A percentile compares a stretch with the other conserved stretches of the same genome.
Conservation (phyloP, 306 rosid species). For the Lathyrus oleraceus region DNA sequence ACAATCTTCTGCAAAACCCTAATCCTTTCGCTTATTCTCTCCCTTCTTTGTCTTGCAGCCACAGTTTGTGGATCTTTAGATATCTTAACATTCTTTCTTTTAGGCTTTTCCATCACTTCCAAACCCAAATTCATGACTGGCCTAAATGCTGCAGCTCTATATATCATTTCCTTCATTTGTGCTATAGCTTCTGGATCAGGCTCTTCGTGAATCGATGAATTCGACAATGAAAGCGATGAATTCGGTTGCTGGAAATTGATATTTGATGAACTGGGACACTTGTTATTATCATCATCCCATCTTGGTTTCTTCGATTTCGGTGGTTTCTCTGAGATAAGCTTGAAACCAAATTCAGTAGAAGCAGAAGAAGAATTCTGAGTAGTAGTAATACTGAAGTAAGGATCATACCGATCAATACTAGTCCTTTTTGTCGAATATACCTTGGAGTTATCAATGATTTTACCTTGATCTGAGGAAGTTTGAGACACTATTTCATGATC, state of each 20-base stretch:
- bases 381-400: constrained; percentile 42
- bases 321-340: constrained; percentile 55
- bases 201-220: constrained; percentile 55
- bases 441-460: constrained; percentile 29
- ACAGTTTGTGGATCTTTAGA: constrained; percentile 96
- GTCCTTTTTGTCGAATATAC: constrained; percentile 49
- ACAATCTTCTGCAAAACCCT: constrained; percentile 90
- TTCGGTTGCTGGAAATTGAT: constrained; percentile 83
- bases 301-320: constrained; percentile 65
- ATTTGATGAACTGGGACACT: constrained; percentile 65
- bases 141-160: constrained; percentile 85
- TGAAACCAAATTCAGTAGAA: constrained; percentile 55
- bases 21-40: constrained; percentile 85
- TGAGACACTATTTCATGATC: constrained; percentile 49
- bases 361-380: constrained; percentile 41
- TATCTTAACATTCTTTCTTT: constrained; percentile 85
- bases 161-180: constrained; percentile 98
- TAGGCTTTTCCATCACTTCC: constrained; percentile 78
- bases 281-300: constrained; percentile 46
- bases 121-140: constrained; percentile 85
- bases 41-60: constrained; percentile 96
- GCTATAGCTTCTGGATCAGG: constrained; percentile 93
- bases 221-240: constrained; percentile 48
- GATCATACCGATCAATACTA: constrained; percentile 23
- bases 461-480: constrained; percentile 44